A percentile compares a stretch with the other conserved stretches of the same genome.
Evolutionary conservation across 2,329 filamentous ascomycete genomes (phyloP).

Genomic region (Fusarium luffae): DNA sequence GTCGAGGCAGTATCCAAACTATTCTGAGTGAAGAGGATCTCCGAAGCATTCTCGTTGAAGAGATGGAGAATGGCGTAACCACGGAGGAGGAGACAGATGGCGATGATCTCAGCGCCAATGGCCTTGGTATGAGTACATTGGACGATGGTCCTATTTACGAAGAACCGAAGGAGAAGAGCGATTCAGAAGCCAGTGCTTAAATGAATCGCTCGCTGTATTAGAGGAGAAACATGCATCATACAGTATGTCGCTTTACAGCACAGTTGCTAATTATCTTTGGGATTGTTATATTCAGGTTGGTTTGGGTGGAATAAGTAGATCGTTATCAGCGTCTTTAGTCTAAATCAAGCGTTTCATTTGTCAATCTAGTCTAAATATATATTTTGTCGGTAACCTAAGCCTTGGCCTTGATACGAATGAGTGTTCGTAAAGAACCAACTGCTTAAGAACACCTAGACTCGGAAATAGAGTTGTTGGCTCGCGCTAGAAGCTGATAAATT

Average conservation of each 20-base stretch:
- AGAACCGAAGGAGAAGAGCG: conserved; percentile 40
- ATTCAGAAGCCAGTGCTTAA: conserved; percentile 24
- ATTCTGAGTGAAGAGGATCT: conserved; percentile 72
- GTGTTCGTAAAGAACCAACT: background rate
- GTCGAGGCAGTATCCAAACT: conserved; percentile 67
- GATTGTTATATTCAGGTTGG: conserved; percentile 6
- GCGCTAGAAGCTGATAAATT: conserved; percentile 23
- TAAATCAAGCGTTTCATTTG: conserved; percentile 20
- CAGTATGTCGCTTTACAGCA: conserved; percentile 13
- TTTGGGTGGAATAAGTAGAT: conserved; percentile 6
- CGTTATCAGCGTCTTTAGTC: conserved; percentile 8
- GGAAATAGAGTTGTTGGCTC: conserved; percentile 16
- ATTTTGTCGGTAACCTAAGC: background rate
- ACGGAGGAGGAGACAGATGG: conserved; percentile 54
- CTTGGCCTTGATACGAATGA: background rate
- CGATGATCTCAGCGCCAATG: conserved; percentile 46
- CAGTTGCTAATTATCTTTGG: background rate
- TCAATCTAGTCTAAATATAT: background rate
- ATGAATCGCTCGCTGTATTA: background rate
- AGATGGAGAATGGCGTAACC: conserved; percentile 48
- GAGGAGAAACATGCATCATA: background rate
- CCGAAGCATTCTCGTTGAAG: conserved; percentile 58
- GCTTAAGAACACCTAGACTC: background rate
- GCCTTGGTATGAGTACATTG: conserved; percentile 44
- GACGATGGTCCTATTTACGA: conserved; percentile 42